Percentiles rank a stretch among this genome's conserved stretches.
Conservation (phyloP, 441 rosid species). For the Populus hybrid region DNA sequence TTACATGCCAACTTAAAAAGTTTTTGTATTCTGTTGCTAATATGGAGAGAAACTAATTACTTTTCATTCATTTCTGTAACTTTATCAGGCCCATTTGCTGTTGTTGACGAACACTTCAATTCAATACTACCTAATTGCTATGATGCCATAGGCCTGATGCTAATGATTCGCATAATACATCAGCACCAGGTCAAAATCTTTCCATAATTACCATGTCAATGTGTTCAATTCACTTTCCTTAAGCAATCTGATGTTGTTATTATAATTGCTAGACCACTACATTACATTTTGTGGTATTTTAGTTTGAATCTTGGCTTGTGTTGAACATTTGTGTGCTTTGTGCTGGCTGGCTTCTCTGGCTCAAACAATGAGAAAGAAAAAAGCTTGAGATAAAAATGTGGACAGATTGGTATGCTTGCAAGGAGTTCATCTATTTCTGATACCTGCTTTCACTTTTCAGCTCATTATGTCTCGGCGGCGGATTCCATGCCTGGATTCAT, state of each 20-base stretch:
- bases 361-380: neutral
- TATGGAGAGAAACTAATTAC: neutral
- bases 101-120: slow-evolving; percentile 92
- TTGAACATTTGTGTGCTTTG: neutral
- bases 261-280: neutral
- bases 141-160: slow-evolving; percentile 98
- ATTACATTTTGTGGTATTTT: neutral
- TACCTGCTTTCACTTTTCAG: slow-evolving; percentile 33
- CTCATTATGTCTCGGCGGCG: slow-evolving; percentile 93
- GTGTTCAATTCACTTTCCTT: neutral
- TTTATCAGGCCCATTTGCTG: slow-evolving; percentile 91
- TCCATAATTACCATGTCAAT: neutral
- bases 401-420: neutral
- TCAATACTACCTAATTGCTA: slow-evolving; percentile 81
- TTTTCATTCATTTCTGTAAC: slow-evolving; percentile 7
- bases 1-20: neutral
- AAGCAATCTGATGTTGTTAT: neutral
- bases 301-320: neutral
- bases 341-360: neutral
- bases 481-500: slow-evolving; percentile 98
- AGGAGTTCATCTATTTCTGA: neutral
- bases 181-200: slow-evolving; percentile 81
- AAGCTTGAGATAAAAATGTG: neutral
- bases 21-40: neutral
- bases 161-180: slow-evolving; percentile 97